phyloP scores from a whole-genome alignment of 208 protist genomes.

The Wallacemonas sp. region DNA sequence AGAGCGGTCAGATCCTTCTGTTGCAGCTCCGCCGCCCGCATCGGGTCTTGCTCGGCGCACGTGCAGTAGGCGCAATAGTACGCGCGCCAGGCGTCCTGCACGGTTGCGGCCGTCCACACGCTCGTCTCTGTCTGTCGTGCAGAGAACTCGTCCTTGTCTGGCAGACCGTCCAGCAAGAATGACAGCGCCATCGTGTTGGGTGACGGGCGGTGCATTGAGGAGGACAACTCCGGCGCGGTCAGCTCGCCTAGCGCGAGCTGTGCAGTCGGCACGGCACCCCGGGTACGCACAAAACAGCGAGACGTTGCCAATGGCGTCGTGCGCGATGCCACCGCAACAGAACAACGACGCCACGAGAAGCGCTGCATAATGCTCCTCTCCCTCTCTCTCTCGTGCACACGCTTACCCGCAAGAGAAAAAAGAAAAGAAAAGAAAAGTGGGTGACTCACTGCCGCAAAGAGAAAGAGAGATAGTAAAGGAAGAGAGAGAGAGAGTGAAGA shows the following conservation, averaged over 20 bases:
- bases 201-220: slow-evolving; percentile 18
- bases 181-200: slow-evolving; percentile 29
- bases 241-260: not conserved
- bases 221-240: not conserved
- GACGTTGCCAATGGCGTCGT: too few species aligned
- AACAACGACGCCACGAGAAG: too few species aligned
- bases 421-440: too few species aligned
- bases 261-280: not conserved
- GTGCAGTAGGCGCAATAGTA: slow-evolving; percentile 5
- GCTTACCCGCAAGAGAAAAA: too few species aligned
- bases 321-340: too few species aligned
- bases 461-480: too few species aligned
- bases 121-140: slow-evolving; percentile 39
- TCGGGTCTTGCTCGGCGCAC: slow-evolving; percentile 20
- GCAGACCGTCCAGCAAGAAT: slow-evolving; percentile 30
- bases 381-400: too few species aligned
- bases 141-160: slow-evolving; percentile 26
- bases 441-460: too few species aligned
- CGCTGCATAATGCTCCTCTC: too few species aligned
- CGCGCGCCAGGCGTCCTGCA: slow-evolving; percentile 34
- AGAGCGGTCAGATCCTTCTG: slow-evolving; percentile 60
- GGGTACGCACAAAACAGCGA: not conserved
- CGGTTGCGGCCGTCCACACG: slow-evolving; percentile 53
- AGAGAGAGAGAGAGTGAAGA: too few species aligned
- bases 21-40: slow-evolving; percentile 37